These are phyloP conservation scores for Nannizziopsis barbatae DNA, from an alignment of 2,329 filamentous ascomycete genomes.

Conservation along the genomic window DNA sequence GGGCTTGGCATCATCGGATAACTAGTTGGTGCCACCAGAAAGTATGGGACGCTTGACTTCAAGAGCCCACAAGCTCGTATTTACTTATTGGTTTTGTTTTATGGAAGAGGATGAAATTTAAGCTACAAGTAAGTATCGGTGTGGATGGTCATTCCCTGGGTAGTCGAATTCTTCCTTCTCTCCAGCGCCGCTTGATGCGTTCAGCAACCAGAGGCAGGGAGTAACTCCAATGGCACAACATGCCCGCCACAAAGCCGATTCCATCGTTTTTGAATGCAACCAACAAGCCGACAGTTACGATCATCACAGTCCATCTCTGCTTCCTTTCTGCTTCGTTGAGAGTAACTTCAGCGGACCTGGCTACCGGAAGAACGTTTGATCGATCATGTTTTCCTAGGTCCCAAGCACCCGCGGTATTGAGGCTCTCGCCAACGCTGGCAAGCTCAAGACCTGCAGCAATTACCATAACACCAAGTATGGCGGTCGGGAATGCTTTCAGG, in stretches of 20 bases:
- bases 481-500: conserved; percentile 60
- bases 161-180: conserved; percentile 23
- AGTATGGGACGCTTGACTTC: too few species aligned
- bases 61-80: too few species aligned
- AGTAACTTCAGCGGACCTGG: conserved; percentile 9
- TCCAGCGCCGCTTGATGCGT: conserved; percentile 20
- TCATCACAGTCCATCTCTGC: conserved; percentile 78
- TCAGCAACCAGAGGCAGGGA: conserved; percentile 27
- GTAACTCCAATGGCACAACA: conserved; percentile 66
- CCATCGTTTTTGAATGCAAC: conserved; percentile 84
- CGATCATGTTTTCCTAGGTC: conserved; percentile 39
- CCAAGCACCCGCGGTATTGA: conserved; percentile 62
- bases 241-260: conserved; percentile 70
- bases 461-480: conserved; percentile 57
- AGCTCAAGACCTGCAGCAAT: conserved; percentile 81
- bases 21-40: too few species aligned
- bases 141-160: neutral
- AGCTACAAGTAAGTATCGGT: too few species aligned
- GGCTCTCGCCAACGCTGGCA: conserved; percentile 68
- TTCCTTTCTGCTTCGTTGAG: conserved; percentile 57
- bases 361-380: neutral
- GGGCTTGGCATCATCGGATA: too few species aligned
- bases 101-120: too few species aligned
- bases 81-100: too few species aligned
- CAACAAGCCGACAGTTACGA: conserved; percentile 71